Base-by-base conservation (phyloP, 225 moss, liverwort and hornwort genomes). In the Marchantia polymorpha region DNA sequence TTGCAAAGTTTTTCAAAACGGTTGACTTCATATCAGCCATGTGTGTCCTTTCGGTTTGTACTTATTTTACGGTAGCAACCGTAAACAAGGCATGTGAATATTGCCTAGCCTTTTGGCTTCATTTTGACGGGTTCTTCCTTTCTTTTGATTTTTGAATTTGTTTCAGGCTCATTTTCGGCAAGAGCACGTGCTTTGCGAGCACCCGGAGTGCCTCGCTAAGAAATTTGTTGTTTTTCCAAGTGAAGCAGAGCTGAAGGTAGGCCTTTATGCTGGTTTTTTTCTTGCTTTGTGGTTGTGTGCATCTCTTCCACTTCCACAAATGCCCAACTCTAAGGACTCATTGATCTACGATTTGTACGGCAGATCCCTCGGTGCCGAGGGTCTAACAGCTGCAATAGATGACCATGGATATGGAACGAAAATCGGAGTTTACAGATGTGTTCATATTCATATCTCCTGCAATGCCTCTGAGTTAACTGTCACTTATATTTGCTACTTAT, bases 111-210 rank as follows among this genome's bases (percentile, higher is more conserved):
- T 69, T 17, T 69, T 7, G 8, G 39, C 16, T 29, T 50, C 73
- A 55, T 54, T 19, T 50, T 63, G 25, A 50, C 7, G 11, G 22
- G 10, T 8, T 77, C 0, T 29, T 74, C 1, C 60, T 22, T 0
- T 29, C 12, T 5, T 12, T 69, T 69, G 55, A 78, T 71, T 71
- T 12, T 69, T 69, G 55, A 78, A 50, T 71, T 9, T 10, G 52
- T 61, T 80, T 81, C 87, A 96, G 96, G 92, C 90, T 79, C 99
- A 99, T 88, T 99, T 99, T 87, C 91, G 99, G 81, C 89, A 95
- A 70, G 91, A 90, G 61, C 99, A 99, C 90, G 85, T 89, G 31
- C 88, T 99, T 14, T 99, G 99, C 78, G 99, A 99, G 86, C 92
- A 99, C 81, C 80, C 91, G 29, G 99, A 99, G 60, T 99, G 99